Percentiles rank a stretch among this genome's conserved stretches.
Evolutionary conservation across 2,329 filamentous ascomycete species (phyloP).

Genomic region (Decorospora gaudefroyi): DNA sequence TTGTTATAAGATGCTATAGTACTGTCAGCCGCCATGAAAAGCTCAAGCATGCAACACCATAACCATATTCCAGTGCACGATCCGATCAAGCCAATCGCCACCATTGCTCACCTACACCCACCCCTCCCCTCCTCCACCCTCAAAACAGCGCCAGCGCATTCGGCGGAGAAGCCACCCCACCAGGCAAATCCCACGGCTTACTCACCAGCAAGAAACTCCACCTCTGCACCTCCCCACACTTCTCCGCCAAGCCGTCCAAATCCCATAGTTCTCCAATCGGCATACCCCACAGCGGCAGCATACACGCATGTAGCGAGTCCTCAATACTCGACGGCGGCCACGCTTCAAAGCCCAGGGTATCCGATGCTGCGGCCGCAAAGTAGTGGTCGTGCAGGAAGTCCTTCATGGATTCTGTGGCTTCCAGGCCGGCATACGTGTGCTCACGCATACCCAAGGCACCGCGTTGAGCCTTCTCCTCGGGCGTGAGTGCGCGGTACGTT

Average conservation of each 20-base stretch:
- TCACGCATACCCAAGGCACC: constrained; percentile 14
- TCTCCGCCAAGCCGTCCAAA: constrained; percentile 35
- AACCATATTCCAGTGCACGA: no score
- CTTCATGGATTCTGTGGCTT: constrained; percentile 83
- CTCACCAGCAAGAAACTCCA: constrained; percentile 62
- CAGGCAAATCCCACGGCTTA: constrained; percentile 48
- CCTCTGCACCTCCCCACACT: constrained; percentile 34
- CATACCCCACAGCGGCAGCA: constrained; percentile 40
- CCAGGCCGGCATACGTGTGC: constrained; percentile 61
- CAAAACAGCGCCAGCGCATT: constrained; percentile 35
- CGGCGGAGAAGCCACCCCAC: constrained; percentile 37
- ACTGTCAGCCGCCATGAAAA: no score
- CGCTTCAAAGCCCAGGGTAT: constrained; percentile 45
- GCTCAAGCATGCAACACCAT: no score
- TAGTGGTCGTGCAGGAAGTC: constrained; percentile 76
- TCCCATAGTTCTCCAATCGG: constrained; percentile 47
- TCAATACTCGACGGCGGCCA: constrained; percentile 25
- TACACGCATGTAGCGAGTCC: constrained; percentile 27
- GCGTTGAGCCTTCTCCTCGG: constrained; percentile 10
- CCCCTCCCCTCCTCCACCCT: neutral
- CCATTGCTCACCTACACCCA: no score
- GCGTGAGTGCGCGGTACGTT: constrained; percentile 19
- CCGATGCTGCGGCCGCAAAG: constrained; percentile 37
- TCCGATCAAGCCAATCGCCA: no score
- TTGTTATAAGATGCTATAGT: no score